Base-by-base conservation (phyloP, 495 filamentous ascomycete genomes). In the Trichoderma parareesei region DNA sequence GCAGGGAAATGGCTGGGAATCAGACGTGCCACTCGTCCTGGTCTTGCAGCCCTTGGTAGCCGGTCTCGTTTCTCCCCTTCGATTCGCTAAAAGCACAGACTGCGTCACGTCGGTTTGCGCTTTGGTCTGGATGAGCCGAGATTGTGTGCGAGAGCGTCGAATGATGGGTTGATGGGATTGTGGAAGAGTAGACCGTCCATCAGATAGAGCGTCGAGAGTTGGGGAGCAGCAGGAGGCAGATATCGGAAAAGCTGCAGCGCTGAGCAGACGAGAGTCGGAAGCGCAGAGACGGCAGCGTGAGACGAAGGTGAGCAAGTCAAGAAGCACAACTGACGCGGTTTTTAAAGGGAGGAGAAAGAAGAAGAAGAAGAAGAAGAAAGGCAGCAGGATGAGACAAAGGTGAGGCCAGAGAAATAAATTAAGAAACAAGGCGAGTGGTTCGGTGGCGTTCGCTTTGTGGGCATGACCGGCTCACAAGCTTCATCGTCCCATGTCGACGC, bases 81-180 rank as follows among this genome's bases (percentile, higher is more conserved):
- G 6, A 6, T 43, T 38, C 18, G 46, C 14, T 37, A 53, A 44
- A 60, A 61, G 16, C 37, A n/a, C 35, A 44, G 62, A 13, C 33
- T 62, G 16, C 60, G 44, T 64, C 63, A 57, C 40, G 35, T 62
- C 53, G 48, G 38, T 60, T 62, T 68, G 38, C 57, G 42, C 57
- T 27, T 43, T 37, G 27, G 61, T 63, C 61, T 63, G 53, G 20
- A 57, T 33, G 53, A 38, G 35, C 20, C 10, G 3, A 57, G 27
- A 27, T 35, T 57, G 53, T 35, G 35, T 57, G 53, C 53, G 53
- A 57, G 33, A 35, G 53, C 53, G 10, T 37, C 53, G 53, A 27
- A 57, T 57, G 53, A 6, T 57, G 18, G 53, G 2, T 33, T 57
- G 53, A 14, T 57, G 53, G 37, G 33, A 11, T 8, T 57, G 37